Conservation (phyloP, 2,329 filamentous ascomycete genomes). For the Cercospora sp. region DNA sequence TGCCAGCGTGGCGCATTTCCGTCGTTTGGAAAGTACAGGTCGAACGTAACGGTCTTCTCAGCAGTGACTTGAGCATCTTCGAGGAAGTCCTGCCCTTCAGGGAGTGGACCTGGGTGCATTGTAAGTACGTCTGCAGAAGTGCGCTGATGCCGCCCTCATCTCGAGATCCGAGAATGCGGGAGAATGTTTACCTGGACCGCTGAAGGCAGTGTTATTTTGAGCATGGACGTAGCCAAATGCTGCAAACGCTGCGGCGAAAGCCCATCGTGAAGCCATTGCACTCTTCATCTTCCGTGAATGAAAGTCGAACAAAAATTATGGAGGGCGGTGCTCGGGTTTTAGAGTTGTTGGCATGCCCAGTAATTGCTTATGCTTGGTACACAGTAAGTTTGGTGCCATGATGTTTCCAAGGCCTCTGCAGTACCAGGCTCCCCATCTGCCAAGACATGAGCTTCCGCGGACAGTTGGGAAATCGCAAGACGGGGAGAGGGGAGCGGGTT, state of each 20-base stretch:
- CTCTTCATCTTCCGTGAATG: background rate
- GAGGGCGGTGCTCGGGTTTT: background rate
- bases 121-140: background rate
- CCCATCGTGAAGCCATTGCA: constrained; percentile 7
- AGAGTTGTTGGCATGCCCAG: constrained; percentile 6
- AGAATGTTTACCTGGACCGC: constrained; percentile 10
- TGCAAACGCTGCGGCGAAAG: constrained; percentile 3
- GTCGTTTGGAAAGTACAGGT: constrained; percentile 15
- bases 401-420: constrained; percentile 11
- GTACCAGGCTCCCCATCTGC: constrained; percentile 3
- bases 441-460: background rate
- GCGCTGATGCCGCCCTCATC: background rate
- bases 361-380: constrained; percentile 15
- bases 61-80: constrained; percentile 6
- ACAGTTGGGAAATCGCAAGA: background rate
- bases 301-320: background rate
- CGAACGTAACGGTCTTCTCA: constrained; percentile 16
- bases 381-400: constrained; percentile 8
- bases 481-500: background rate
- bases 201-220: constrained; percentile 18
- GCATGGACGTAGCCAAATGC: constrained; percentile 7
- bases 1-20: constrained; percentile 17
- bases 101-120: constrained; percentile 1
- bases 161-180: background rate
- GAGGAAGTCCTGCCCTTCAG: constrained; percentile 9